Evolutionary conservation across 169 alveolate genomes (phyloP).

Genomic region (Cryptosporidium canis): DNA sequence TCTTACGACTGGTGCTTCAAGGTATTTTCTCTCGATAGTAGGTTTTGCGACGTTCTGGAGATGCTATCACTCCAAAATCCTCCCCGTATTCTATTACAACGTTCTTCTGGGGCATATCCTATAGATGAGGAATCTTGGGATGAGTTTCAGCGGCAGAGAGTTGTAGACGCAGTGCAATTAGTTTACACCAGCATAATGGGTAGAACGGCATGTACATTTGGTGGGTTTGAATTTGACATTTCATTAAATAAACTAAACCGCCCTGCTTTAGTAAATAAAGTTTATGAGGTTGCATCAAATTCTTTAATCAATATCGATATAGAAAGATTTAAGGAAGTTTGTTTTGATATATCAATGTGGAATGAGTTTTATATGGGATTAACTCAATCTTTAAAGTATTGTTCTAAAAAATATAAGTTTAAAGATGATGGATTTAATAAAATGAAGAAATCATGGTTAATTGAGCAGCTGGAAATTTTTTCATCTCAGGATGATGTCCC

Average conservation of each 20-base stretch:
- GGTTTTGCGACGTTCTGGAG: slow-evolving; percentile 58
- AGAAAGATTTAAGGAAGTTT: slow-evolving; percentile 60
- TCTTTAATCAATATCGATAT: slow-evolving; percentile 25
- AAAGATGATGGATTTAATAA: background rate
- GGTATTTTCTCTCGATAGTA: slow-evolving; percentile 21
- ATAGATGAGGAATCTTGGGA: slow-evolving; percentile 73
- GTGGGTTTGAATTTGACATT: slow-evolving; percentile 30
- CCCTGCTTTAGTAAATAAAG: slow-evolving; percentile 19
- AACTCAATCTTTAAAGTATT: slow-evolving; percentile 4
- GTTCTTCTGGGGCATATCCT: slow-evolving; percentile 72
- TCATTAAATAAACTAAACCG: slow-evolving; percentile 5
- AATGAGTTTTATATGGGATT: slow-evolving; percentile 59
- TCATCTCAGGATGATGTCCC: slow-evolving; percentile 25
- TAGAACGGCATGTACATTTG: slow-evolving; percentile 41
- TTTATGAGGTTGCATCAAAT: slow-evolving; percentile 62
- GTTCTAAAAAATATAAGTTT: background rate
- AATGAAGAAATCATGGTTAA: slow-evolving; percentile 19
- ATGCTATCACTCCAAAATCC: slow-evolving; percentile 37
- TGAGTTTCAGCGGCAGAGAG: slow-evolving; percentile 69
- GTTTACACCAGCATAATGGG: slow-evolving; percentile 44
- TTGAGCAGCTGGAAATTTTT: slow-evolving; percentile 25
- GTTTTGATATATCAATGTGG: slow-evolving; percentile 48
- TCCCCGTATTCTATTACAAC: slow-evolving; percentile 31
- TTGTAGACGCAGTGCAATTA: slow-evolving; percentile 49
- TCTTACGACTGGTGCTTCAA: slow-evolving; percentile 48